A percentile compares a stretch with the other conserved stretches of the same genome.
These are phyloP conservation scores for Candida tropicalis DNA, from an alignment of 1,139 yeast genomes.

Conservation along the genomic window DNA sequence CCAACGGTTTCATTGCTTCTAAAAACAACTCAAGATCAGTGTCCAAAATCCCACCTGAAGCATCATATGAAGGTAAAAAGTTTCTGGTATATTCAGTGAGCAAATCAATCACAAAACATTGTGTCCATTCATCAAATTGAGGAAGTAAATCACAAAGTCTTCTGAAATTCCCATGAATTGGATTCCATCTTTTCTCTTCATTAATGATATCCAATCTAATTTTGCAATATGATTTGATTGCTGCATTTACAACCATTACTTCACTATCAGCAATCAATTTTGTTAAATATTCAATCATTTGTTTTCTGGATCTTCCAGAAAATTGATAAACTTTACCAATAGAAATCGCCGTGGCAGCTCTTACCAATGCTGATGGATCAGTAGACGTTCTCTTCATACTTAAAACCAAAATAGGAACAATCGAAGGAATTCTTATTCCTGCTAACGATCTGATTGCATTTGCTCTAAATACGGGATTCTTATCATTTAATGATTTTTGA, in stretches of 20 bases:
- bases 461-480: slow-evolving; percentile 67
- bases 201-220: slow-evolving; percentile 31
- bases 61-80: slow-evolving; percentile 56
- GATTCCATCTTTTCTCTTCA: slow-evolving; percentile 56
- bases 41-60: slow-evolving; percentile 50
- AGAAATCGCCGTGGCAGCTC: slow-evolving; percentile 80
- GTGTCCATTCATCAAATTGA: slow-evolving; percentile 80
- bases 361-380: slow-evolving; percentile 78
- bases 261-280: slow-evolving; percentile 66
- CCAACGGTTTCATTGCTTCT: slow-evolving; percentile 43
- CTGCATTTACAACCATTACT: slow-evolving; percentile 67
- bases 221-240: slow-evolving; percentile 59
- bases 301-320: slow-evolving; percentile 33
- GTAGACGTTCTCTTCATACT: slow-evolving; percentile 68
- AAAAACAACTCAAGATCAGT: slow-evolving; percentile 60
- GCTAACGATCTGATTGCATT: slow-evolving; percentile 79
- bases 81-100: slow-evolving; percentile 66
- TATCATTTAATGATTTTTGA: slow-evolving; percentile 78
- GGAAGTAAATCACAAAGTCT: slow-evolving; percentile 56
- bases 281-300: slow-evolving; percentile 52
- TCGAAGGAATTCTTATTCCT: slow-evolving; percentile 76
- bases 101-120: slow-evolving; percentile 58
- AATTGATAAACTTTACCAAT: slow-evolving; percentile 62
- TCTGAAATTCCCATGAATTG: slow-evolving; percentile 73
- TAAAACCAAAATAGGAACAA: slow-evolving; percentile 75